Evolutionary conservation across 768 basidiomycete species (phyloP), one percentile per base, ranked within the genome.

Genomic region (Psilocybe sp.): DNA sequence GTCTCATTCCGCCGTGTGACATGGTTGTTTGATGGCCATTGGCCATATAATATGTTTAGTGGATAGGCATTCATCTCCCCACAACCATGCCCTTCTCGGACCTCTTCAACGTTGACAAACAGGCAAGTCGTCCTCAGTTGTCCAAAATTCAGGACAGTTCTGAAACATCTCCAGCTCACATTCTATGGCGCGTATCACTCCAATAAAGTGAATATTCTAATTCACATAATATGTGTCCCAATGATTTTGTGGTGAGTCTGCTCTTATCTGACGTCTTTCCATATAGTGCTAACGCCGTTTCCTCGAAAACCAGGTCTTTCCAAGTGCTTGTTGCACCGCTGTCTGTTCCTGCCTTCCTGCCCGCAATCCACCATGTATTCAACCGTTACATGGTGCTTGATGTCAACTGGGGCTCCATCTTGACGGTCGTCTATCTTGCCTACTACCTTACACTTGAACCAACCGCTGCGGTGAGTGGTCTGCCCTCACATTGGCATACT

Each of bases 141-240:
- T 45, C 20, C 35, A 28, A 34, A n/a, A 34, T 39, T 15, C 34
- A 31, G 13, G 20, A 46, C 40, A 44, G 37, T 46, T 50, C 50
- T 53, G 28, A 59, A 46, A 19, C 42, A 34, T 48, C 44, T 49
- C 44, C 48, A 97, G 92, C 78, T 98, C 62, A 76, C 85, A 19
- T 96, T 96, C 75, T 98, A 98, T 65, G 92, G 92, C 15, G 86
- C 92, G 44, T 97, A 97, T 69, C 94, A 97, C 67, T 75, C 82
- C 13, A 86, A 96, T 65, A 81, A 81, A 20, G 69, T 82, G 54
- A 98, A 98, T 65, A 70, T 98, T 56, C 67, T 78, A 47, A 91
- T 98, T 54, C 96, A 98, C 67, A 74, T 94, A 58, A 61, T 90
- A 52, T 92, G 84, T 56, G 92, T 96, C 11, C 94, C 94, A 6